Conservation (phyloP, 106 monocot genomes). For the Platanthera guangdongensis region DNA sequence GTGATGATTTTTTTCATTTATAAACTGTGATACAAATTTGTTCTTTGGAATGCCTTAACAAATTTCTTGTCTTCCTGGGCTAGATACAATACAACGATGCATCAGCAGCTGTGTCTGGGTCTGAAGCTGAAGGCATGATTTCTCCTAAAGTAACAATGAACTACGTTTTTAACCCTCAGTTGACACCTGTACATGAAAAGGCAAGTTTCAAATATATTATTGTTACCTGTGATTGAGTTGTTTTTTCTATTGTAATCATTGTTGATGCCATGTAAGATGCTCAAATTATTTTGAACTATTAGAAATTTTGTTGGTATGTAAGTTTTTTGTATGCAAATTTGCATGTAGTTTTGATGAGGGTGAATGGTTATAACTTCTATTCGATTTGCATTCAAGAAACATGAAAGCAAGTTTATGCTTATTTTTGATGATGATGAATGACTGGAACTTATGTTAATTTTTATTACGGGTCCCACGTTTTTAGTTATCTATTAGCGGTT, state of each 20-base stretch:
- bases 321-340: background rate
- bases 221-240: background rate
- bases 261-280: background rate
- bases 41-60: background rate
- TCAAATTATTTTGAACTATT: background rate
- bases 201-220: slow-evolving; percentile 9
- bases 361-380: background rate
- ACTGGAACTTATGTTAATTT: too few species aligned
- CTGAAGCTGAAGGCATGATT: slow-evolving; percentile 64
- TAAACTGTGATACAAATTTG: background rate
- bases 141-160: slow-evolving; percentile 34
- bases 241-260: background rate
- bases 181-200: slow-evolving; percentile 75
- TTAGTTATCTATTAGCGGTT: too few species aligned
- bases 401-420: background rate
- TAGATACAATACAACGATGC: slow-evolving; percentile 65
- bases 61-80: slow-evolving; percentile 4
- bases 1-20: slow-evolving; percentile 24
- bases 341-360: background rate
- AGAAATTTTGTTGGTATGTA: background rate
- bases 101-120: slow-evolving; percentile 72
- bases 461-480: too few species aligned
- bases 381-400: background rate
- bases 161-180: slow-evolving; percentile 27
- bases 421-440: too few species aligned